A percentile compares a stretch with the other conserved stretches of the same genome.
These are phyloP conservation scores for Cydonia oblonga DNA, from an alignment of 331 rosid species.

Conservation along the genomic window DNA sequence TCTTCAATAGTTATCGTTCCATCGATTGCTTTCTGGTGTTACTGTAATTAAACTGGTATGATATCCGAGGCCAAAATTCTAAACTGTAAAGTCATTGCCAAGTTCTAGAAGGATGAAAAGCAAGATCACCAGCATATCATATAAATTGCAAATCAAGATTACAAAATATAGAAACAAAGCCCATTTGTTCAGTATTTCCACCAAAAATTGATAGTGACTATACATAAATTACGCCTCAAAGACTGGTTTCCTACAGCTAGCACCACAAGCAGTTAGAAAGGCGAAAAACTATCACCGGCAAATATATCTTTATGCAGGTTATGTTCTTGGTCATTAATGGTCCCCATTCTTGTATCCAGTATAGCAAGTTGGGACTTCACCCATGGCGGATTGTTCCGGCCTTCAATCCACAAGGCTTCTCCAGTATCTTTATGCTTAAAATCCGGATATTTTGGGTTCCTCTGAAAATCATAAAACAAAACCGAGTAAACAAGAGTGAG, in stretches of 20 bases:
- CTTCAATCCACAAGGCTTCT: slow-evolving; percentile 85
- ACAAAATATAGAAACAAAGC: not conserved
- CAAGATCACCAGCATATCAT: not conserved
- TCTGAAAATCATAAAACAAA: slow-evolving; percentile 36
- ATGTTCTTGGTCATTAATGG: slow-evolving; percentile 29
- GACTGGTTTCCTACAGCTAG: not conserved
- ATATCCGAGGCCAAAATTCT: not conserved
- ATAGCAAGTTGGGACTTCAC: slow-evolving; percentile 76
- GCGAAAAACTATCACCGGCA: slow-evolving; percentile 27
- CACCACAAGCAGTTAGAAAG: slow-evolving; percentile 16
- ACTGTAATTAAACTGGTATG: not conserved
- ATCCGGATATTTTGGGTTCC: slow-evolving; percentile 80
- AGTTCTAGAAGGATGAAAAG: not conserved
- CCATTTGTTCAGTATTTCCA: not conserved
- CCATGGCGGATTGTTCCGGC: slow-evolving; percentile 76
- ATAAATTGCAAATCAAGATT: not conserved
- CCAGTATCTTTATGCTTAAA: slow-evolving; percentile 95
- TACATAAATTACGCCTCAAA: not conserved
- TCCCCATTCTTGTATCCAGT: slow-evolving; percentile 55
- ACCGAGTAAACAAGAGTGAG: not conserved
- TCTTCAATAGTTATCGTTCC: not conserved
- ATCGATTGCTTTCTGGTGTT: not conserved
- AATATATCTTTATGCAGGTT: slow-evolving; percentile 30
- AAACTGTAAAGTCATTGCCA: not conserved
- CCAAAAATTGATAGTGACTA: slow-evolving; percentile 1